Percentiles rank a stretch among this genome's conserved stretches.
These are phyloP conservation scores for Raphanus sativus DNA, from an alignment of 345 rosid genomes.

Conservation along the genomic window DNA sequence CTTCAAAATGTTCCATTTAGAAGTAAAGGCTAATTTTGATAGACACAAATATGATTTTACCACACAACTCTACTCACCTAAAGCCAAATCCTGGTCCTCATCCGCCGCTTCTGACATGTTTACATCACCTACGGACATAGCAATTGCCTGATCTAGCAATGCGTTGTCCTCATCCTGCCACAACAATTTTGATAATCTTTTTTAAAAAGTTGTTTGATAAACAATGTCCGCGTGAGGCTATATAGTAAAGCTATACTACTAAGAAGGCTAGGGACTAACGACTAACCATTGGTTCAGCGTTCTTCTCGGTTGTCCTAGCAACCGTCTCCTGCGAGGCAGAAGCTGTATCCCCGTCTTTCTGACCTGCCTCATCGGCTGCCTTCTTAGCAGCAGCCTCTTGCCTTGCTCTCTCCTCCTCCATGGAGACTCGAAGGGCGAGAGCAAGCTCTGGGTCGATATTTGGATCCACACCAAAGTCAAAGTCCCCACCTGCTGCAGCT, in stretches of 20 bases:
- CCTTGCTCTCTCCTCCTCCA: slow-evolving; percentile 93
- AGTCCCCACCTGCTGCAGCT: slow-evolving; percentile 59
- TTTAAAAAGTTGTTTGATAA: not conserved
- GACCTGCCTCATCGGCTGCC: slow-evolving; percentile 63
- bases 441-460: slow-evolving; percentile 82
- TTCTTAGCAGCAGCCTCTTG: slow-evolving; percentile 84
- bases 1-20: not conserved
- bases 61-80: slow-evolving; percentile 47
- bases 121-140: slow-evolving; percentile 61
- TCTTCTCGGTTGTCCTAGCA: slow-evolving; percentile 44
- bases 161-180: slow-evolving; percentile 59
- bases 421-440: slow-evolving; percentile 75
- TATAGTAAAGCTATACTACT: not conserved
- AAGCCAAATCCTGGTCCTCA: slow-evolving; percentile 68
- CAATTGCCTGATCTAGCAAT: slow-evolving; percentile 61
- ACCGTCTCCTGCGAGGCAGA: slow-evolving; percentile 53
- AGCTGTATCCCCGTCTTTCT: slow-evolving; percentile 50
- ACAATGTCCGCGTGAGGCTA: not conserved
- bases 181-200: not conserved
- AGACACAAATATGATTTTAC: not conserved
- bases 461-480: slow-evolving; percentile 81
- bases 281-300: slow-evolving; percentile 54
- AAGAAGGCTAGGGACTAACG: not conserved
- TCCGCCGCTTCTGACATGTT: slow-evolving; percentile 60
- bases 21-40: not conserved